A percentile compares a stretch with the other conserved stretches of the same genome.
Evolutionary conservation across 176 grass and related monocot genomes (phyloP).

Genomic region (Triticum dicoccoides): DNA sequence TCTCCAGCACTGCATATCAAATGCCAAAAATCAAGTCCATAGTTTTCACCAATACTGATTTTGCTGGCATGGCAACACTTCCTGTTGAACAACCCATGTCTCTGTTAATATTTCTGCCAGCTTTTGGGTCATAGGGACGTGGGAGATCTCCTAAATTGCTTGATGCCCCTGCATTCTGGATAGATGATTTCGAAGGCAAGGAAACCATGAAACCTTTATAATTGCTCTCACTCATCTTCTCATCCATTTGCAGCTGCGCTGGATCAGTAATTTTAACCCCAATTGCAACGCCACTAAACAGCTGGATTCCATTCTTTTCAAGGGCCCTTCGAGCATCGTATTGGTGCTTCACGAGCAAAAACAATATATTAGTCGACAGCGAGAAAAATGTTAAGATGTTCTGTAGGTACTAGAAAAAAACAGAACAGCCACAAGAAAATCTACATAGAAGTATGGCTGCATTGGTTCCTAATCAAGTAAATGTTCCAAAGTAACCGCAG

Average conservation of each 20-base stretch:
- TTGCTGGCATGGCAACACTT: slow-evolving; percentile 58
- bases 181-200: slow-evolving; percentile 34
- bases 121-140: no score
- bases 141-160: background rate
- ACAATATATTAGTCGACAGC: background rate
- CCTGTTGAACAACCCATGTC: slow-evolving; percentile 33
- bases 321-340: slow-evolving; percentile 74
- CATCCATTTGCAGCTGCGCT: slow-evolving; percentile 44
- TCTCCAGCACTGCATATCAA: background rate
- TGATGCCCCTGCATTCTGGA: slow-evolving; percentile 13
- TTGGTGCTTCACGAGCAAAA: slow-evolving; percentile 34
- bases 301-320: slow-evolving; percentile 57
- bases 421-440: background rate
- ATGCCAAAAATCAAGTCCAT: slow-evolving; percentile 86
- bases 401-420: background rate
- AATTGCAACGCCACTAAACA: slow-evolving; percentile 56
- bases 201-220: slow-evolving; percentile 63
- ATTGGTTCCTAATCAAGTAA: background rate
- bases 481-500: background rate
- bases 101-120: background rate
- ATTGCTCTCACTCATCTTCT: slow-evolving; percentile 37
- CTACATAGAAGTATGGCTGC: background rate
- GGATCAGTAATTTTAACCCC: slow-evolving; percentile 67
- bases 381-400: background rate
- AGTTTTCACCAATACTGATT: slow-evolving; percentile 60